Evolutionary conservation across 1,284 basidiomycete species (phyloP).

Genomic region (Ganoderma boninense): DNA sequence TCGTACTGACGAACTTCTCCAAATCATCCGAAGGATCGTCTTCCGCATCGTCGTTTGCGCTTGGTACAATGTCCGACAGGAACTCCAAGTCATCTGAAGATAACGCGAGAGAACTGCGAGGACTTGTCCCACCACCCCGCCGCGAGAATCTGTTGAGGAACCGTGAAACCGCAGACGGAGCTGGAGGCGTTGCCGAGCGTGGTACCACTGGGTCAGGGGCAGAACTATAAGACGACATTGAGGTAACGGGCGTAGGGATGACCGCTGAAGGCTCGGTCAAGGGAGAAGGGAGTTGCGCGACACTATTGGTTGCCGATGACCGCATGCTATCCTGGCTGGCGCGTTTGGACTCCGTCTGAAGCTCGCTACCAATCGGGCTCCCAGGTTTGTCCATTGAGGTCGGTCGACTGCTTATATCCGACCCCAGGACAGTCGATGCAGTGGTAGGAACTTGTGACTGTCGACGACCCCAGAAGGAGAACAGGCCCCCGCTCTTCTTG

Average conservation of each 20-base stretch:
- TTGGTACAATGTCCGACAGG: conserved; percentile 76
- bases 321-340: conserved; percentile 35
- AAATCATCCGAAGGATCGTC: conserved; percentile 44
- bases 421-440: not conserved
- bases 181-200: conserved; percentile 25
- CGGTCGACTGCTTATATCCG: conserved; percentile 8
- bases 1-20: conserved; percentile 40
- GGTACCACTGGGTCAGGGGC: conserved; percentile 35
- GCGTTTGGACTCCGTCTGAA: conserved; percentile 25
- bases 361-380: conserved; percentile 22
- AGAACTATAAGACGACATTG: conserved; percentile 35
- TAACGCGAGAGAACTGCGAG: conserved; percentile 63
- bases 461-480: conserved; percentile 73
- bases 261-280: conserved; percentile 19
- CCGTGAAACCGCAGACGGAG: conserved; percentile 69
- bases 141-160: conserved; percentile 77
- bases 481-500: conserved; percentile 60
- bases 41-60: conserved; percentile 52
- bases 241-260: conserved; percentile 18
- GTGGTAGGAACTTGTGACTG: conserved; percentile 32
- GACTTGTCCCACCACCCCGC: conserved; percentile 45
- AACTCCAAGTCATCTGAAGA: conserved; percentile 79
- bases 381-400: conserved; percentile 26
- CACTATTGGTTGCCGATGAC: conserved; percentile 18
- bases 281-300: conserved; percentile 21